Evolutionary conservation across 1,284 basidiomycete species (phyloP).

Genomic region (Irpex lacteus): DNA sequence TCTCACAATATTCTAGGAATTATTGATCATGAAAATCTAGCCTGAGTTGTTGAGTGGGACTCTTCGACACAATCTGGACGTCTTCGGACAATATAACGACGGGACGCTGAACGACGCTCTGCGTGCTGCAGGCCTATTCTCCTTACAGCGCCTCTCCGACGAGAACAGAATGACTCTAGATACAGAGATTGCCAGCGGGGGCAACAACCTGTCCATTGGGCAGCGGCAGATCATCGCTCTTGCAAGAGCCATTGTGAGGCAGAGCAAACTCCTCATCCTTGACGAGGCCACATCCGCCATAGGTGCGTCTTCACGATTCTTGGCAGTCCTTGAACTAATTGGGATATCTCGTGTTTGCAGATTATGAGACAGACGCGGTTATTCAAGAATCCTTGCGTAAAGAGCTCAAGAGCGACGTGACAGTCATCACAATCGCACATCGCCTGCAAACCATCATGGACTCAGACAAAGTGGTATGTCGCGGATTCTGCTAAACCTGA

Average conservation of each 20-base stretch:
- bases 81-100: conserved; percentile 74
- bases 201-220: conserved; percentile 67
- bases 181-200: conserved; percentile 50
- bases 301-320: conserved; percentile 15
- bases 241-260: conserved; percentile 53
- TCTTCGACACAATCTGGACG: conserved; percentile 60
- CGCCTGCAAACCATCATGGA: conserved; percentile 72
- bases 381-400: conserved; percentile 57
- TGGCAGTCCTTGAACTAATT: not conserved
- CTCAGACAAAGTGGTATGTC: conserved; percentile 39
- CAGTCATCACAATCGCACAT: conserved; percentile 66
- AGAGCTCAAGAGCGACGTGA: conserved; percentile 51
- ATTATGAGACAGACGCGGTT: conserved; percentile 56
- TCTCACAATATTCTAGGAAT: conserved; percentile 8
- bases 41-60: conserved; percentile 65
- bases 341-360: conserved; percentile 24
- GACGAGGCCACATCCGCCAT: conserved; percentile 46
- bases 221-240: conserved; percentile 66
- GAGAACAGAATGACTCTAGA: conserved; percentile 48
- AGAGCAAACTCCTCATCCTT: conserved; percentile 57
- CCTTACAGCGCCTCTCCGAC: conserved; percentile 46
- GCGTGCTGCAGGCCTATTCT: conserved; percentile 50
- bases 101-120: conserved; percentile 53
- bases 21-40: conserved; percentile 23
- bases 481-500: not conserved